Percentiles rank a stretch among this genome's conserved stretches.
phyloP scores from a whole-genome alignment of 2,329 filamentous ascomycete species.

The Rutstroemia sp. region DNA sequence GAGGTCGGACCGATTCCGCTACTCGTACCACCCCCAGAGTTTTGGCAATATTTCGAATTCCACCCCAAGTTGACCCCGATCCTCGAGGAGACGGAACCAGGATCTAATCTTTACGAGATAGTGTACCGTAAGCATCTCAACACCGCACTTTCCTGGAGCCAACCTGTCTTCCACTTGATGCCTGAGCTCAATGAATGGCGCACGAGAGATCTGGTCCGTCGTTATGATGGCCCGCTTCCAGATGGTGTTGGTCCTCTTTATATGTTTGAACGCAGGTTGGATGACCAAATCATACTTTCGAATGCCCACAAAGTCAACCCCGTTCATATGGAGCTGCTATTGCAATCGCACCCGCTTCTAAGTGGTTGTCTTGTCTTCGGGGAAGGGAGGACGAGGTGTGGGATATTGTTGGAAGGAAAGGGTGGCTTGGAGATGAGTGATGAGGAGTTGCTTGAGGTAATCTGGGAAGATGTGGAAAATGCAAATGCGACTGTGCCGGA shows the following conservation, averaged over 20 bases:
- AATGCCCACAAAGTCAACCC: constrained; percentile 41
- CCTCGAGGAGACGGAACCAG: constrained; percentile 11
- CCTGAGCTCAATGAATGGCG: constrained; percentile 35
- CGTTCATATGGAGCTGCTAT: constrained; percentile 31
- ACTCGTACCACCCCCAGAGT: constrained; percentile 19
- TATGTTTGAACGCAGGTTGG: constrained; percentile 27
- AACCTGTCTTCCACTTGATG: constrained; percentile 36
- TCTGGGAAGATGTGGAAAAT: constrained; percentile 16
- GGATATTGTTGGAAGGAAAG: constrained; percentile 15
- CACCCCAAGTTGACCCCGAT: constrained; percentile 20
- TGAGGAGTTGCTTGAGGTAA: constrained; percentile 7
- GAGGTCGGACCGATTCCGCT: constrained; percentile 24
- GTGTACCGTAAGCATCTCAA: background rate
- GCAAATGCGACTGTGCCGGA: constrained; percentile 15
- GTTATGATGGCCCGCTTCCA: constrained; percentile 11
- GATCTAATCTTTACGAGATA: background rate
- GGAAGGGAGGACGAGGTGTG: constrained; percentile 18
- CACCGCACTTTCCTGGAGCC: background rate
- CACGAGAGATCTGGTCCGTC: constrained; percentile 35
- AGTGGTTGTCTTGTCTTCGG: constrained; percentile 31
- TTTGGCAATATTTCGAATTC: constrained; percentile 30
- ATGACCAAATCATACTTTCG: constrained; percentile 37
- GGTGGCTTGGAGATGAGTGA: background rate
- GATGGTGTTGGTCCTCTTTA: constrained; percentile 24
- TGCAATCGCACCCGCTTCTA: constrained; percentile 30